Evolutionary conservation across 1,284 basidiomycete species (phyloP).

Genomic region (Ustilago loliicola): DNA sequence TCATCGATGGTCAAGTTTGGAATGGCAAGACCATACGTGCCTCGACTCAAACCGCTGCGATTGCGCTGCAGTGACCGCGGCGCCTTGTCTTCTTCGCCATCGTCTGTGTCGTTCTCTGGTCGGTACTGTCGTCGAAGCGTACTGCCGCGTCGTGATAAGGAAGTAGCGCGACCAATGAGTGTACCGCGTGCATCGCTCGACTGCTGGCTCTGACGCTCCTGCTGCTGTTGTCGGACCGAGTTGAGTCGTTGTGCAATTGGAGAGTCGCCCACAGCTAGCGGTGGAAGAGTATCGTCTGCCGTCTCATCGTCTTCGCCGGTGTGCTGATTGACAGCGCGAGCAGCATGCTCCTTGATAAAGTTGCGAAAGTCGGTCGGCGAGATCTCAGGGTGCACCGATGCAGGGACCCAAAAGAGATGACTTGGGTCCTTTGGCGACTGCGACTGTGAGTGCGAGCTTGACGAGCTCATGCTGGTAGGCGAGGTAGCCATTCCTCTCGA

Average conservation of each 20-base stretch:
- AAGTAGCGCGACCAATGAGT: conserved; percentile 57
- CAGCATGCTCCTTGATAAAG: conserved; percentile 92
- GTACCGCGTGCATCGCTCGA: conserved; percentile 26
- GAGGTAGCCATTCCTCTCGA: conserved; percentile 19
- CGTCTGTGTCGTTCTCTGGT: conserved; percentile 76
- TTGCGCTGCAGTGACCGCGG: conserved; percentile 44
- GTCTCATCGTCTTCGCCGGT: conserved; percentile 16
- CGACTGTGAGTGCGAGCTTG: conserved; percentile 35
- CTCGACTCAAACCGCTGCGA: conserved; percentile 34
- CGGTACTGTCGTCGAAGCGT: conserved; percentile 73
- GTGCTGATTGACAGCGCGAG: conserved; percentile 67
- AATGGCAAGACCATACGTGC: conserved; percentile 28
- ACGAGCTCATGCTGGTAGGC: conserved; percentile 28
- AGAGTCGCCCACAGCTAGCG: conserved; percentile 34
- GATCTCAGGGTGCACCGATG: conserved; percentile 94
- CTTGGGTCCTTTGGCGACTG: conserved; percentile 57
- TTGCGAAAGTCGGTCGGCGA: conserved; percentile 94
- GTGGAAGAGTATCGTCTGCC: conserved; percentile 23
- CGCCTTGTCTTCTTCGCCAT: conserved; percentile 74
- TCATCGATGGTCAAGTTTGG: conserved; percentile 87
- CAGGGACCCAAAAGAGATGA: conserved; percentile 96
- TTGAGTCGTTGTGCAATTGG: conserved; percentile 51
- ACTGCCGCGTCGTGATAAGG: conserved; percentile 61
- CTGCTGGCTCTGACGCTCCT: conserved; percentile 26
- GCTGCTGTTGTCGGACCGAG: conserved; percentile 49